Conservation (phyloP, 768 basidiomycete species). For the Lactifluus piperatus region DNA sequence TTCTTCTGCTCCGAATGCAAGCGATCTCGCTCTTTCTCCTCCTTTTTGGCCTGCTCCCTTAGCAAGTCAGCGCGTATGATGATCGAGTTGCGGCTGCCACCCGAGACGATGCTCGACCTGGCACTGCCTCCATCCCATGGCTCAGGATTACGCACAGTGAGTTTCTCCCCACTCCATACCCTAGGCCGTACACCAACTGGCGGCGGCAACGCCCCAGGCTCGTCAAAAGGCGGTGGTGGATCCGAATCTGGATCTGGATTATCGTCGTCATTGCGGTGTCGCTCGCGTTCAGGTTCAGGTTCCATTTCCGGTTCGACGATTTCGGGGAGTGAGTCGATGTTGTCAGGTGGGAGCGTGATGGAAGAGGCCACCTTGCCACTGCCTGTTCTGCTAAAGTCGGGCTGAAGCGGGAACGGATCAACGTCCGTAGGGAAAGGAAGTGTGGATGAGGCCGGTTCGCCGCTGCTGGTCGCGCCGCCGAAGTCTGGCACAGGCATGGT, state of each 20-base stretch:
- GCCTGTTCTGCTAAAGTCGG: neutral
- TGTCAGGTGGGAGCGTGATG: constrained; percentile 11
- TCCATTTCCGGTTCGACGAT: constrained; percentile 8
- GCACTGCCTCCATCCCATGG: constrained; percentile 8
- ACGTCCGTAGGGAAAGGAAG: neutral
- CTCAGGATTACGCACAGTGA: constrained; percentile 9
- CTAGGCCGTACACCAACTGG: neutral
- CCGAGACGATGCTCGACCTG: constrained; percentile 26
- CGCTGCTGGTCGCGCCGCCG: neutral
- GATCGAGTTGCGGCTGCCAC: constrained; percentile 22
- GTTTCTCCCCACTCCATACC: constrained; percentile 10
- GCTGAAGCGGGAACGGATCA: neutral
- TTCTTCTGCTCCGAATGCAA: constrained; percentile 21
- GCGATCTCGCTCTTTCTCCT: constrained; percentile 23
- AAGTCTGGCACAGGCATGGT: constrained; percentile 12
- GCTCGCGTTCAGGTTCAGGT: no score
- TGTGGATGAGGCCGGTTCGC: neutral
- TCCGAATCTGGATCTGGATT: neutral
- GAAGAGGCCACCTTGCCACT: constrained; percentile 2
- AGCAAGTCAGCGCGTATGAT: constrained; percentile 25
- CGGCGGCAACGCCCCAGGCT: neutral
- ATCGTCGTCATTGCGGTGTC: neutral
- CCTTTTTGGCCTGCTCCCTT: constrained; percentile 24
- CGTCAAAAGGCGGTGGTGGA: constrained; percentile 15
- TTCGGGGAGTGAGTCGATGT: constrained; percentile 15